A percentile compares a stretch with the other conserved stretches of the same genome.
phyloP scores from a whole-genome alignment of 225 moss, liverwort and hornwort genomes.

The Ulota crispa region DNA sequence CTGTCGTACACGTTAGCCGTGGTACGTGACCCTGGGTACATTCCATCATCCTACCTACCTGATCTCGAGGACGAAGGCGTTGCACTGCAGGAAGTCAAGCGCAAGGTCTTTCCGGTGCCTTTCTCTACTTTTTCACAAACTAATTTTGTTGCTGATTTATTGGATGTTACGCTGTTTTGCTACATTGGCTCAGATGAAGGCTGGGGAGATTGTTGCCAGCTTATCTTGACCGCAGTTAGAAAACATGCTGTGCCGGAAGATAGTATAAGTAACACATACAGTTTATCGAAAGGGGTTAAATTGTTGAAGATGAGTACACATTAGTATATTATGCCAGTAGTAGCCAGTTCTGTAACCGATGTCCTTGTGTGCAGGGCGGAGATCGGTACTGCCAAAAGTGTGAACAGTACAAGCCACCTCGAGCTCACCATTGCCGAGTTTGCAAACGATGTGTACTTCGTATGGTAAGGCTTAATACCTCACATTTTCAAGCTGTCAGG shows the following conservation, averaged over 20 bases:
- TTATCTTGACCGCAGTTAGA: not conserved
- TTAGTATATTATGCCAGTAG: not conserved
- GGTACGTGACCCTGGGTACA: slow-evolving; percentile 77
- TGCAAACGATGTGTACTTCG: slow-evolving; percentile 98
- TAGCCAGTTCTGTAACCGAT: slow-evolving; percentile 18
- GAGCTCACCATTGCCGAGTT: slow-evolving; percentile 95
- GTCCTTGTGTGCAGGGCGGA: slow-evolving; percentile 67
- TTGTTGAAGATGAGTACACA: not conserved
- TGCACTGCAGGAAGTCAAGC: slow-evolving; percentile 93
- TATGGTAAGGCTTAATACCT: slow-evolving; percentile 59
- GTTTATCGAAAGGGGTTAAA: not conserved
- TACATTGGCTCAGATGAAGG: not conserved
- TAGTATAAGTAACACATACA: not conserved
- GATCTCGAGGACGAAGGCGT: slow-evolving; percentile 77
- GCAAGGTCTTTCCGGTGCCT: slow-evolving; percentile 78
- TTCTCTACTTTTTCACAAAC: slow-evolving; percentile 38
- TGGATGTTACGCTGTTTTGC: not conserved
- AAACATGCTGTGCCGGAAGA: not conserved
- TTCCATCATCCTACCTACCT: slow-evolving; percentile 83
- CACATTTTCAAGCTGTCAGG: not conserved
- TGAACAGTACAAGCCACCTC: slow-evolving; percentile 89
- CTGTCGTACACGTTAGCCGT: slow-evolving; percentile 81
- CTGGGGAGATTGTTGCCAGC: not conserved
- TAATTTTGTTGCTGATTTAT: not conserved
- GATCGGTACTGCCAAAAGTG: slow-evolving; percentile 97